A percentile compares a stretch with the other conserved stretches of the same genome.
Conservation (phyloP, 1,284 basidiomycete species). For the Sanghuangporus weigelae region DNA sequence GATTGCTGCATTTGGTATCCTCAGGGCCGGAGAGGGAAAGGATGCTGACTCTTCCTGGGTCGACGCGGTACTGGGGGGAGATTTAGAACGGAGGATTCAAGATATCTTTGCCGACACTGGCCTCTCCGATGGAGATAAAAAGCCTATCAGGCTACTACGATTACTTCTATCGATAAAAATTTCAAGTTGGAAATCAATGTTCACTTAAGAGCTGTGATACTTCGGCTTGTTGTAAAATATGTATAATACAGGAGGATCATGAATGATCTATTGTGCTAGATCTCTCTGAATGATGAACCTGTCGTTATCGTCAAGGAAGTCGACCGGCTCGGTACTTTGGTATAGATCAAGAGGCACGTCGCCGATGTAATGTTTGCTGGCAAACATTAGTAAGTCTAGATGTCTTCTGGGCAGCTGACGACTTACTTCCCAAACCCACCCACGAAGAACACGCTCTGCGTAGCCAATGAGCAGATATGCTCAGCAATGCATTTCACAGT, state of each 20-base stretch:
- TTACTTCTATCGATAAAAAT: neutral
- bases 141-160: constrained; percentile 8
- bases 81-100: constrained; percentile 30
- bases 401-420: neutral
- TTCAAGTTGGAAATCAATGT: neutral
- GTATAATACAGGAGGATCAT: neutral
- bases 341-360: constrained; percentile 50
- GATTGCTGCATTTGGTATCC: constrained; percentile 38
- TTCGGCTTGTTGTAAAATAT: neutral
- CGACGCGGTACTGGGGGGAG: constrained; percentile 30
- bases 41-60: constrained; percentile 42
- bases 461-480: constrained; percentile 4
- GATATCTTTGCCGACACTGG: constrained; percentile 24
- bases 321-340: constrained; percentile 24
- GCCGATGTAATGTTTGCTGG: constrained; percentile 50
- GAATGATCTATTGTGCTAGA: neutral
- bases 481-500: neutral
- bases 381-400: constrained; percentile 9
- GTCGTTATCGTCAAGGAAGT: neutral
- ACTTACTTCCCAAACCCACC: constrained; percentile 61
- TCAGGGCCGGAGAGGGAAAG: constrained; percentile 32
- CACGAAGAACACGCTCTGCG: constrained; percentile 56
- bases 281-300: neutral
- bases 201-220: neutral
- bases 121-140: constrained; percentile 1